Base-by-base conservation (phyloP, 805 yeast species). In the Candida michaelii region DNA sequence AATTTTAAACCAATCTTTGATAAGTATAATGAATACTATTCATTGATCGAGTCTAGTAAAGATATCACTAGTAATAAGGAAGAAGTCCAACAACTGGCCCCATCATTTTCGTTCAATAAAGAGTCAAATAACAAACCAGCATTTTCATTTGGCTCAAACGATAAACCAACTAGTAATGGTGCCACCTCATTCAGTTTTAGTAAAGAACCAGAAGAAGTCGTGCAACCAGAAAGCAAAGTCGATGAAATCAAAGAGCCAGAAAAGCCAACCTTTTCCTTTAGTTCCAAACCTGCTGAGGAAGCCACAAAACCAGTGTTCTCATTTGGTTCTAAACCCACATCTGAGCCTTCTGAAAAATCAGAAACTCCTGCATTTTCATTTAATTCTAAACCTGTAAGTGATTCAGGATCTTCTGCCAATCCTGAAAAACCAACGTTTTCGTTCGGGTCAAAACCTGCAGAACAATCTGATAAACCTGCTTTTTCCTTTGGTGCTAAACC, bases 1-100 rank as follows among this genome's bases (percentile, higher is more conserved):
- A 77, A 83, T 51, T 74, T 85, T 49, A 64, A 77, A 0, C 71
- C 79, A 12, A 63, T 80, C 11, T 69, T 80, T 12, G 62, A 63
- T n/a, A 83, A 82, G 57, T 87, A 87, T 57, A 65, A 69, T 21
- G 71, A 71, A 23, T 86, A 77, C 50, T 67, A 74, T 46, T 63
- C 66, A 9, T 15, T 30, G 24, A 36, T 42, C 13, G 37, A 42
- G 25, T 16, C 39, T 23, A 32, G 29, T 23, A 34, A 23, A 15
- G 25, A 31, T 4, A 11, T 18, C 3, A 15, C 5, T 5, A 10
- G 9, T 21, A 4, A 12, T 25, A 12, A 5, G 13, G 13, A 11
- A 25, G 29, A 21, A 15, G 17, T 14, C 5, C 17, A 15, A 13
- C 11, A 7, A 34, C 16, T 29, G n/a, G 23, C 17, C 3, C 16